Evolutionary conservation across 176 grass and related monocot species (phyloP).

Genomic region (Bonia amplexicaulis): DNA sequence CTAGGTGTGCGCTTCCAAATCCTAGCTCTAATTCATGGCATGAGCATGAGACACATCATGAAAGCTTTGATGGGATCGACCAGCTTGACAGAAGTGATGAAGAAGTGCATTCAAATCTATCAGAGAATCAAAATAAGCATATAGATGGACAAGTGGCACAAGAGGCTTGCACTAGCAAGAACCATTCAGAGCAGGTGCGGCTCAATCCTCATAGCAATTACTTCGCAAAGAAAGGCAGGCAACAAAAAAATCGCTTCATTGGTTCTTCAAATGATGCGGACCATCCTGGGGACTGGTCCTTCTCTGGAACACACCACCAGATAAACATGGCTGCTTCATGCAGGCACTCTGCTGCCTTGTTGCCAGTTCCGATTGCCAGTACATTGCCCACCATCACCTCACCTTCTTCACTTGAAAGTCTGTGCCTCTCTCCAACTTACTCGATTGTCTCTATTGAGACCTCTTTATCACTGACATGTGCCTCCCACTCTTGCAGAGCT

Average conservation of each 20-base stretch:
- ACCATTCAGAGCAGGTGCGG: neutral
- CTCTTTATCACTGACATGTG: slow-evolving; percentile 5
- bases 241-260: slow-evolving; percentile 5
- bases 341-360: slow-evolving; percentile 6
- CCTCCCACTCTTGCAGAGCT: slow-evolving; percentile 22
- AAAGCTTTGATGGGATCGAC: slow-evolving; percentile 4
- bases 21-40: slow-evolving; percentile 25
- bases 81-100: slow-evolving; percentile 11
- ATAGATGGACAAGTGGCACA: neutral
- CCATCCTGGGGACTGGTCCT: neutral
- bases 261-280: neutral
- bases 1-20: neutral
- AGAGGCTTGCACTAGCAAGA: slow-evolving; percentile 23
- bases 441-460: neutral
- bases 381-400: neutral
- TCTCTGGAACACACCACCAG: neutral
- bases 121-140: slow-evolving; percentile 25
- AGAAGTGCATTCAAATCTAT: slow-evolving; percentile 4
- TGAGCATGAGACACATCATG: slow-evolving; percentile 26
- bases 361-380: neutral
- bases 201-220: slow-evolving; percentile 7
- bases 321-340: slow-evolving; percentile 42
- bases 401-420: slow-evolving; percentile 24
- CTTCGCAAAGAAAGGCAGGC: slow-evolving; percentile 7
- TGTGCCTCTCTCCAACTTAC: neutral